Evolutionary conservation across 305 asterid genomes (phyloP).

Genomic region (Solanum chacoense): DNA sequence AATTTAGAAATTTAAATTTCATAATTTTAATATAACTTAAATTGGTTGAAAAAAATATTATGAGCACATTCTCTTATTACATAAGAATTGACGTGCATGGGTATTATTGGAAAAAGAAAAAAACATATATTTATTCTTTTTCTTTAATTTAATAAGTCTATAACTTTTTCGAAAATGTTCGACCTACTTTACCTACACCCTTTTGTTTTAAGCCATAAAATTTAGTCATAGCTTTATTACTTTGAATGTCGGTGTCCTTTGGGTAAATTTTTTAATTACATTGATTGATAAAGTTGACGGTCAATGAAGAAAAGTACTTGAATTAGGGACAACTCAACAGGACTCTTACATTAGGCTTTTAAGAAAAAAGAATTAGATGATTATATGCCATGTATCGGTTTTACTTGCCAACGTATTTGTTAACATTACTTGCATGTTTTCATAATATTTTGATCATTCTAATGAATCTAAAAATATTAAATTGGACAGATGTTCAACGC

Average conservation of each 20-base stretch:
- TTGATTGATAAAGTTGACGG: not conserved
- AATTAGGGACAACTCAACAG: not conserved
- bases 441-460: not conserved
- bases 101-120: too few species aligned
- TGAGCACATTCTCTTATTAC: not conserved
- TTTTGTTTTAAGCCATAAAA: too few species aligned
- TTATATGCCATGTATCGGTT: not conserved
- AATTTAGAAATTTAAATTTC: not conserved
- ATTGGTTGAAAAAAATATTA: too few species aligned
- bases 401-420: not conserved
- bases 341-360: not conserved
- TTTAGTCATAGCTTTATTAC: not conserved
- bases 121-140: too few species aligned
- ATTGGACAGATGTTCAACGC: not conserved
- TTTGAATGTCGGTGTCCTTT: not conserved
- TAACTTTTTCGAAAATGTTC: not conserved
- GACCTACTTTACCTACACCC: not conserved
- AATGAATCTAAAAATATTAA: too few species aligned
- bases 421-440: not conserved
- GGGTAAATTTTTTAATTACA: not conserved
- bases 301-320: not conserved
- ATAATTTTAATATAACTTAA: not conserved
- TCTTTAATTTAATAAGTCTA: not conserved
- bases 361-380: not conserved
- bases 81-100: too few species aligned